These are phyloP conservation scores for Lodderomyces margitis DNA, from an alignment of 1,139 yeast species.

Conservation along the genomic window DNA sequence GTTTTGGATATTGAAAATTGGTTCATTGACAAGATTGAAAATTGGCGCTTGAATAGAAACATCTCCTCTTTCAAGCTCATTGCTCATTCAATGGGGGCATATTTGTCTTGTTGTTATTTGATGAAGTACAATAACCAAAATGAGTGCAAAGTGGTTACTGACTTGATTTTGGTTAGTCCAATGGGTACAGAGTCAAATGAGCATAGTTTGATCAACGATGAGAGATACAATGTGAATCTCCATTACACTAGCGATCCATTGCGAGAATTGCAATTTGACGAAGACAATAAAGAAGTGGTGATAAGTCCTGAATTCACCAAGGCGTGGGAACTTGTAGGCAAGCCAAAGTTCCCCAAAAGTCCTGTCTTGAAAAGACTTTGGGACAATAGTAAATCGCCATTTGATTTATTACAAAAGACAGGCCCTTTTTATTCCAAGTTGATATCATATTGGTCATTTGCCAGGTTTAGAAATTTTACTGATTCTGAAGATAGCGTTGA, in stretches of 20 bases:
- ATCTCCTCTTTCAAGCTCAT: slow-evolving; percentile 31
- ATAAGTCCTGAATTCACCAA: slow-evolving; percentile 26
- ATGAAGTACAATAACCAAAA: slow-evolving; percentile 33
- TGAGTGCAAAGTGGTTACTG: slow-evolving; percentile 22
- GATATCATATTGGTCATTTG: slow-evolving; percentile 44
- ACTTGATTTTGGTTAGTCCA: slow-evolving; percentile 40
- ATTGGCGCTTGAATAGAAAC: slow-evolving; percentile 31
- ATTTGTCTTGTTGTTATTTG: slow-evolving; percentile 38
- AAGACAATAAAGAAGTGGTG: slow-evolving; percentile 20
- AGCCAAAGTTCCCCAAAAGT: slow-evolving; percentile 40
- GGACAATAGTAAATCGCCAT: slow-evolving; percentile 42
- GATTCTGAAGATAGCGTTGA: slow-evolving; percentile 13
- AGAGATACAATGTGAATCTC: slow-evolving; percentile 32
- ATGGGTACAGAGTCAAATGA: slow-evolving; percentile 47
- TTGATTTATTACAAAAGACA: slow-evolving; percentile 35
- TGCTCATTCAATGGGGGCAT: slow-evolving; percentile 49
- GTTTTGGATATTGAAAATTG: slow-evolving; percentile 38
- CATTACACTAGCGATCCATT: slow-evolving; percentile 29
- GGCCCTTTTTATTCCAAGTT: slow-evolving; percentile 45
- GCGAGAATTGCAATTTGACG: slow-evolving; percentile 23
- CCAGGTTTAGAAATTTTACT: slow-evolving; percentile 34
- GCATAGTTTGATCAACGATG: slow-evolving; percentile 34
- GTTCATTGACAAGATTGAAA: slow-evolving; percentile 43
- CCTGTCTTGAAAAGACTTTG: slow-evolving; percentile 34
- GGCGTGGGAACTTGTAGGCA: slow-evolving; percentile 37